Evolutionary conservation across 495 filamentous ascomycete species (phyloP).

Genomic region (Daldinia concentrica): DNA sequence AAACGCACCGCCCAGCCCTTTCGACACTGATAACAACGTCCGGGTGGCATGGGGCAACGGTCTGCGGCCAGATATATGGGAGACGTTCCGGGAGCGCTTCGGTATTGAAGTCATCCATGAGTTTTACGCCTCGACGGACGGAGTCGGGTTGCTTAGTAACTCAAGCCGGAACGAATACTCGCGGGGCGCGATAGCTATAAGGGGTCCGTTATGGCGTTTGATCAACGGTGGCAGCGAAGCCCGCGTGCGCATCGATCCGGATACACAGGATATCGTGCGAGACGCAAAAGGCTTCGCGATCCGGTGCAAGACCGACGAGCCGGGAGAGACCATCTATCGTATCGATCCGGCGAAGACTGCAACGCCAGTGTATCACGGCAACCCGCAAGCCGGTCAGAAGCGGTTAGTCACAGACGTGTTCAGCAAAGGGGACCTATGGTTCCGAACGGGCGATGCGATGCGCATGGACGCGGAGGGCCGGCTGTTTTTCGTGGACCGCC

Average conservation of each 20-base stretch:
- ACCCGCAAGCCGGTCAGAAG: slow-evolving; percentile 69
- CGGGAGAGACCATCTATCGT: slow-evolving; percentile 78
- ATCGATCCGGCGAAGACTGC: slow-evolving; percentile 53
- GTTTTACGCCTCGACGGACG: slow-evolving; percentile 73
- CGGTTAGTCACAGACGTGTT: slow-evolving; percentile 77
- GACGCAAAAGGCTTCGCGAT: slow-evolving; percentile 72
- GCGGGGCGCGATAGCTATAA: slow-evolving; percentile 70
- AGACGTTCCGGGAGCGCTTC: slow-evolving; percentile 70
- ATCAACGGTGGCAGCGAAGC: slow-evolving; percentile 62
- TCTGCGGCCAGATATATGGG: slow-evolving; percentile 79
- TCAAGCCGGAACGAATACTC: slow-evolving; percentile 65
- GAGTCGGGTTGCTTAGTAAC: slow-evolving; percentile 58
- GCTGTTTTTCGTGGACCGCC: slow-evolving; percentile 78
- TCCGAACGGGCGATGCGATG: slow-evolving; percentile 78
- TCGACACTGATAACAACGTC: slow-evolving; percentile 72
- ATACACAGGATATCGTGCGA: slow-evolving; percentile 69
- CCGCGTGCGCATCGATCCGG: slow-evolving; percentile 72
- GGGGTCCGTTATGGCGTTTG: slow-evolving; percentile 66
- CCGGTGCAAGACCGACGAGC: slow-evolving; percentile 64
- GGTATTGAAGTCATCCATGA: slow-evolving; percentile 65
- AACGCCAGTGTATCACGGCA: slow-evolving; percentile 75
- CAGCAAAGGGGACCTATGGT: slow-evolving; percentile 76
- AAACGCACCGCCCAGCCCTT: slow-evolving; percentile 67
- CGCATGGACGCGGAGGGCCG: slow-evolving; percentile 69
- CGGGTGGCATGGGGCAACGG: slow-evolving; percentile 78